Conservation (phyloP, 192 early-diverging fungal species). For the Backusella australiensis region DNA sequence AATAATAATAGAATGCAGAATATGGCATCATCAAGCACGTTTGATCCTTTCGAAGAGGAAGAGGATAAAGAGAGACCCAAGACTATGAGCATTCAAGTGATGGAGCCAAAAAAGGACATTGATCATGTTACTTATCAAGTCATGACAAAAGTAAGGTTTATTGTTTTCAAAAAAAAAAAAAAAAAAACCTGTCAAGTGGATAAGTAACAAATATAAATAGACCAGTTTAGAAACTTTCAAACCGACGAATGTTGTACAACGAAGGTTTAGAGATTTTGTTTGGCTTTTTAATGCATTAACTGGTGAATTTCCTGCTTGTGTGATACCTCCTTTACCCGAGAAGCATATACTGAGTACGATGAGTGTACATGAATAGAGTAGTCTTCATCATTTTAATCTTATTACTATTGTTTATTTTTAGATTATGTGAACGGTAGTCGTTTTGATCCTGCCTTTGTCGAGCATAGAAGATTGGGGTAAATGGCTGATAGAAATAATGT, state of each 20-base stretch:
- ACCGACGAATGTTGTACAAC: slow-evolving; percentile 50
- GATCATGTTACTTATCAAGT: slow-evolving; percentile 12
- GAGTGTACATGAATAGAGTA: not conserved
- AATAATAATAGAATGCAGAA: not conserved
- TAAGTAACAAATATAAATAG: not conserved
- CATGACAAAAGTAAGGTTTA: slow-evolving; percentile 7
- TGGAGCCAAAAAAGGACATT: slow-evolving; percentile 13
- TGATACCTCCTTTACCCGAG: slow-evolving; percentile 88
- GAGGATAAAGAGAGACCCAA: not conserved
- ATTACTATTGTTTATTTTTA: slow-evolving; percentile 13
- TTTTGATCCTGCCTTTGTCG: slow-evolving; percentile 90
- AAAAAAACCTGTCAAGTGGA: not conserved
- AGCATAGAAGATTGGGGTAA: slow-evolving; percentile 55
- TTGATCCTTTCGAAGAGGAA: not conserved
- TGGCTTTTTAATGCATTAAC: slow-evolving; percentile 77
- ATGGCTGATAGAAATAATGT: not conserved
- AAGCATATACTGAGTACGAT: slow-evolving; percentile 79
- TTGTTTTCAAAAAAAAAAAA: no score
- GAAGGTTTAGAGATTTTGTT: slow-evolving; percentile 94
- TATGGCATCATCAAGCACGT: not conserved
- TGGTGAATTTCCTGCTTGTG: slow-evolving; percentile 75
- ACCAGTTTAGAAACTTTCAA: slow-evolving; percentile 14
- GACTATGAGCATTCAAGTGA: slow-evolving; percentile 9
- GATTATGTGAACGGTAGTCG: slow-evolving; percentile 94
- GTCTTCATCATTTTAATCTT: not conserved